These are phyloP conservation scores for Penicillium sp. DNA, from an alignment of 2,329 filamentous ascomycete species.

Conservation along the genomic window DNA sequence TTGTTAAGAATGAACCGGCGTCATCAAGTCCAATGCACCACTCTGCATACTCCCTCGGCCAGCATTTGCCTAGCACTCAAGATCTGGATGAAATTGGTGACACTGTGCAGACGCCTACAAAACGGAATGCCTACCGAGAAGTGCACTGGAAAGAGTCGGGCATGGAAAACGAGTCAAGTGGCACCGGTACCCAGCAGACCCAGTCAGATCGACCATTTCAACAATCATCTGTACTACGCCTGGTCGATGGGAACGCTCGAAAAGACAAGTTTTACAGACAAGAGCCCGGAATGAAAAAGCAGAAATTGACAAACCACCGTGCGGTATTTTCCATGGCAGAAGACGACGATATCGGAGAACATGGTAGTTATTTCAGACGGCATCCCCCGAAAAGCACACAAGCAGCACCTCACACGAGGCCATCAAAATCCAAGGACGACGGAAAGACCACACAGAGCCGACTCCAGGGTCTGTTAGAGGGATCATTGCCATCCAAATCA, in stretches of 20 bases:
- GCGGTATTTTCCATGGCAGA: slow-evolving; percentile 50
- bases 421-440: background rate
- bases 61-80: slow-evolving; percentile 54
- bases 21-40: slow-evolving; percentile 33
- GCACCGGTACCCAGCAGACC: background rate
- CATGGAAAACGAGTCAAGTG: background rate
- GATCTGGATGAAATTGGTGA: slow-evolving; percentile 57
- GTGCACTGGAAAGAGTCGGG: slow-evolving; percentile 1
- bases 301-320: slow-evolving; percentile 23
- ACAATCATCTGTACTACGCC: slow-evolving; percentile 22
- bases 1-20: slow-evolving; percentile 37
- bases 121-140: slow-evolving; percentile 18
- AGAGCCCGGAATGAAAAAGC: slow-evolving; percentile 34
- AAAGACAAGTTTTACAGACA: background rate
- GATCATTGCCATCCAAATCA: slow-evolving; percentile 24
- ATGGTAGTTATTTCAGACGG: background rate
- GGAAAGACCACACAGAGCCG: slow-evolving; percentile 19
- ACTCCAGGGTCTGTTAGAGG: slow-evolving; percentile 35
- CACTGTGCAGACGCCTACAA: slow-evolving; percentile 43
- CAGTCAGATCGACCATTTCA: background rate
- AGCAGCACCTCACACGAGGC: background rate
- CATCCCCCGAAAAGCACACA: background rate
- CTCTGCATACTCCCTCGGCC: slow-evolving; percentile 7
- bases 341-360: slow-evolving; percentile 44
- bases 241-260: slow-evolving; percentile 30